phyloP scores from a whole-genome alignment of 495 filamentous ascomycete genomes.

The Podospora pseudocomata region DNA sequence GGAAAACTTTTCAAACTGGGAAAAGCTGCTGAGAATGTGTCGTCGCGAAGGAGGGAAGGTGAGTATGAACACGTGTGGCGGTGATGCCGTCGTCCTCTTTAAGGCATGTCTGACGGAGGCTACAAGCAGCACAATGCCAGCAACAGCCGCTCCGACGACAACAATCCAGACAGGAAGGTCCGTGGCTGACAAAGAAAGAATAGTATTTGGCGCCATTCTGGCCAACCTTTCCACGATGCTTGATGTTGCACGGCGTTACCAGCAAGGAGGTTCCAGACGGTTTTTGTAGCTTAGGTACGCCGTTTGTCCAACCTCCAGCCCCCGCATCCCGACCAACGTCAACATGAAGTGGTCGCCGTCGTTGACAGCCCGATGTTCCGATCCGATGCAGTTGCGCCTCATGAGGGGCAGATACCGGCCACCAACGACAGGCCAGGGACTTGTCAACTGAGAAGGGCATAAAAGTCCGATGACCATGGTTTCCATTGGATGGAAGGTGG shows the following conservation, averaged over 20 bases:
- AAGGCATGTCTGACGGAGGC: neutral
- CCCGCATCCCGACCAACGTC: neutral
- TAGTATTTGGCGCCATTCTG: neutral
- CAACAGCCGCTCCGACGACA: neutral
- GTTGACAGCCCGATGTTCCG: neutral
- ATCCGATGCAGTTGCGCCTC: neutral
- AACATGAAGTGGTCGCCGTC: neutral
- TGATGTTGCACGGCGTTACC: neutral
- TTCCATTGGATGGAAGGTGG: neutral
- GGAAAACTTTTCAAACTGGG: slow-evolving; percentile 17
- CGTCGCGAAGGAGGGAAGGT: slow-evolving; percentile 33
- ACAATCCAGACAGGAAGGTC: neutral
- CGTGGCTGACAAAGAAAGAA: neutral
- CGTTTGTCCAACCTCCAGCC: neutral
- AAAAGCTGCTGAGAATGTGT: slow-evolving; percentile 37
- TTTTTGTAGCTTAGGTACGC: neutral
- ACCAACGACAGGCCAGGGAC: neutral
- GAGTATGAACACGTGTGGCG: slow-evolving; percentile 14
- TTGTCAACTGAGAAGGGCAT: neutral
- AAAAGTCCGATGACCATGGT: neutral
- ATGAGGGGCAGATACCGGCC: neutral
- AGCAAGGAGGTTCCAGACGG: neutral
- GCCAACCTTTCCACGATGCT: neutral
- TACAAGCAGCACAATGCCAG: neutral
- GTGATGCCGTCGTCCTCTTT: neutral